Base-by-base conservation (phyloP, 169 alveolate species). In the Toxoplasma gondii region DNA sequence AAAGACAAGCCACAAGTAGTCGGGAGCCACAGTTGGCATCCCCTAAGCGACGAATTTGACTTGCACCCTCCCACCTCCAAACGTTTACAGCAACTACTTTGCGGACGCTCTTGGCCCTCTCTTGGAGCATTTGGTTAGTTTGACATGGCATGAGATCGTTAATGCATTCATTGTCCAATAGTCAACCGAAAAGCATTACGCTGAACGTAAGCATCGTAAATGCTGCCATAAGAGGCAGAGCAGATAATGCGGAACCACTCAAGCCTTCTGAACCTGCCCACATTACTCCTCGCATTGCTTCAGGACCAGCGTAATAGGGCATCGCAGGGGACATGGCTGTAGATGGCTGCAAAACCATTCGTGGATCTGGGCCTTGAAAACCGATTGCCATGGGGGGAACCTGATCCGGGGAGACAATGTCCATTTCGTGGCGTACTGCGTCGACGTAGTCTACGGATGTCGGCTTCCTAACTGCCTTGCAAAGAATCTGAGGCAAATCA, bases 391-490 rank as follows among this genome's bases (percentile, higher is more conserved):
- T 29, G 36, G 87, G 87, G 5, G 87, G 87, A 27, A 78, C 45
- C 87, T 78, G 87, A 7, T 78, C 87, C 45, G 87, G 53, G 31
- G 87, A 10, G 34, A 78, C 87, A 78, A 78, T 78, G 29, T 78
- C 87, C 87, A 78, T 78, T 34, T 78, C 87, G 45, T 78, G 87
- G 22, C 87, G 87, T 2, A 78, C 44, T 7, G 87, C 87, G 22
- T 78, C 87, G 53, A 78, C 87, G 45, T 78, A 78, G 45, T 78
- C 87, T 1, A 34, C 87, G 7, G 87, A 31, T 31, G 87, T 78
- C 29, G 87, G 87, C 24, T 78, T 78, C 87, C 9, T 27, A 1
- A 78, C 34, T 4, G 87, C 87, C 45, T 78, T 78, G 45, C 87
- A 78, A 22, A 78, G 87, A 34, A 78, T 78, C 87, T 78, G 87